Conservation (phyloP, 2,329 filamentous ascomycete species). For the Boeremia exigua region DNA sequence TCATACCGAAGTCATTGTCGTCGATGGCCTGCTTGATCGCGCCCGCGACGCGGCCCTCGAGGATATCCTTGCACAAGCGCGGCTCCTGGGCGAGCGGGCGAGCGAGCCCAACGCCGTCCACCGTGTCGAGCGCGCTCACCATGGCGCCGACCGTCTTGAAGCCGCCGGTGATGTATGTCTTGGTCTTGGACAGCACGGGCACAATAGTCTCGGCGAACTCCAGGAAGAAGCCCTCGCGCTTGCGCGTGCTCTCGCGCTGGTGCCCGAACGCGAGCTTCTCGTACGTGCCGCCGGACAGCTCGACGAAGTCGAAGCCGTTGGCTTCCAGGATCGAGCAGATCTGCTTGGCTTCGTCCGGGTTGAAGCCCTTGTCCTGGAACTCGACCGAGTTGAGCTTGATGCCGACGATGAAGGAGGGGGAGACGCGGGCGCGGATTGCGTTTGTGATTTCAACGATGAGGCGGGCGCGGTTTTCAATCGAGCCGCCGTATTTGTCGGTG, state of each 20-base stretch:
- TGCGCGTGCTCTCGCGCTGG: constrained; percentile 61
- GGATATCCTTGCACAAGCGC: constrained; percentile 52
- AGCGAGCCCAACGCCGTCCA: constrained; percentile 67
- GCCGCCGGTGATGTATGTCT: constrained; percentile 65
- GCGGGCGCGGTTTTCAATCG: constrained; percentile 52
- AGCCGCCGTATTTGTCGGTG: constrained; percentile 54
- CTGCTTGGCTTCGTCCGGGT: constrained; percentile 57
- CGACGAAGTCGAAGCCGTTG: constrained; percentile 62
- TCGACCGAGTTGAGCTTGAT: constrained; percentile 67
- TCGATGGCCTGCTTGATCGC: constrained; percentile 58
- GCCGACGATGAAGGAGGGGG: constrained; percentile 53
- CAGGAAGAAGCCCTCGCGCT: constrained; percentile 66
- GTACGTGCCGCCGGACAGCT: constrained; percentile 67
- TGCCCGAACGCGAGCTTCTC: constrained; percentile 60
- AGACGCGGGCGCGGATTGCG: constrained; percentile 47
- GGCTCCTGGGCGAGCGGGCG: constrained; percentile 61
- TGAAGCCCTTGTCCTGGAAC: constrained; percentile 60
- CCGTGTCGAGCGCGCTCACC: constrained; percentile 62
- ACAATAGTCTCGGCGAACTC: constrained; percentile 63
- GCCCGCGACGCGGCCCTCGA: constrained; percentile 51
- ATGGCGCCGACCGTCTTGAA: constrained; percentile 63
- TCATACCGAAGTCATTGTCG: constrained; percentile 59
- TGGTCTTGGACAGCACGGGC: constrained; percentile 62
- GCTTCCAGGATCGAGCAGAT: constrained; percentile 58
- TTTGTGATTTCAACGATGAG: constrained; percentile 50